Evolutionary conservation across 1,139 yeast species (phyloP), one percentile per base, ranked within the genome.

Genomic region (Yamadazyma diospyri): DNA sequence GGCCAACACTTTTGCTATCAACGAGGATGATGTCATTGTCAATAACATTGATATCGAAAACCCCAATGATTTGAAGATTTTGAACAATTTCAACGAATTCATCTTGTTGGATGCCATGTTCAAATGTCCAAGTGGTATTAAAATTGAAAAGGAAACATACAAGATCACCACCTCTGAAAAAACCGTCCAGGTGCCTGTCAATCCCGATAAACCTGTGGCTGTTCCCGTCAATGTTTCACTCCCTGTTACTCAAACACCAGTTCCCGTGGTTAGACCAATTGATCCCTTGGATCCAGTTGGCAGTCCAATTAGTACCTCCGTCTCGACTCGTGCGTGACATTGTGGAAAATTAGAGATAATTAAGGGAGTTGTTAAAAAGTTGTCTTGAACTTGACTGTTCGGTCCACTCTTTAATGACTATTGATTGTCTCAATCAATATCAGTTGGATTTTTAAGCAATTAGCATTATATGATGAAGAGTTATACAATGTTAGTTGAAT

Each of bases 1-100:
- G 40, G 60, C 65, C 44, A 64, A 63, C 36, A 69, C 73, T 18
- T 72, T 64, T 41, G 58, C 64, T 12, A 64, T 72, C 34, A 72
- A 64, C 29, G 46, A 36, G 25, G 46, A 41, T 27, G 64, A 42
- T 29, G 22, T 30, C 12, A 30, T 45, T 34, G 43, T 45, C 20
- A 45, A 45, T 32, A 44, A 44, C 29, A 44, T 45, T 27, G 46
- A 45, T 30, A 32, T 45, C 22, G 33, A 35, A 29, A 34, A 34
- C 10, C 27, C 42, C 21, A 19, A 36, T 23, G 49, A 37, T 30
- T 17, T 37, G 9, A 25, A 33, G 17, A 23, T 37, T 12, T 30
- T 37, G n/a, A 37, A 37, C 21, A 16, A 25, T 9, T 25, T 35
- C 5, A 32, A 26, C 25, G 41, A 44, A 22, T 45, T 45, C 23